Evolutionary conservation across 1,284 basidiomycete species (phyloP).

Genomic region (Veloporphyrellus conicus): DNA sequence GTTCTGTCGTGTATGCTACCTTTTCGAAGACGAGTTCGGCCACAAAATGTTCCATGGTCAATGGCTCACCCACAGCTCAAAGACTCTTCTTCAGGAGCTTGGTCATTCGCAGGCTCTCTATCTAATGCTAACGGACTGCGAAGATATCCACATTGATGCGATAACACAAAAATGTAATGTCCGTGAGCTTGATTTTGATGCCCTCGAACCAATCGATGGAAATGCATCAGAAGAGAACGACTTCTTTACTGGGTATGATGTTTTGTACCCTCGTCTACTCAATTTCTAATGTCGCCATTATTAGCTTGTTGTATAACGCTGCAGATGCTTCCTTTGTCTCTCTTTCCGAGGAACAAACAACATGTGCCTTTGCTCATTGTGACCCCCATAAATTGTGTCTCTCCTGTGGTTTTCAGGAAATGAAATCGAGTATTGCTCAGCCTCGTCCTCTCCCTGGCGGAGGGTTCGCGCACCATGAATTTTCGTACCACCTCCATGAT

Average conservation of each 20-base stretch:
- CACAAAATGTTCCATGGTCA: conserved; percentile 57
- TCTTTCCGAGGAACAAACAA: conserved; percentile 36
- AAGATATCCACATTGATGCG: conserved; percentile 45
- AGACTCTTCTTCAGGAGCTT: conserved; percentile 59
- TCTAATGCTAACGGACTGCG: conserved; percentile 49
- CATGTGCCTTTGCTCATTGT: conserved; percentile 32
- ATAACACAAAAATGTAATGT: conserved; percentile 57
- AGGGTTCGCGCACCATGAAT: conserved; percentile 37
- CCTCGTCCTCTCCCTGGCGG: conserved; percentile 25
- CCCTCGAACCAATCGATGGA: conserved; percentile 44
- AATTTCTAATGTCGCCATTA: conserved; percentile 1
- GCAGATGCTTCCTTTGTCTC: conserved; percentile 42
- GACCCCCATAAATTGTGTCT: conserved; percentile 41
- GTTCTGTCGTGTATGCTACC: conserved; percentile 61
- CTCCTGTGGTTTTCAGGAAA: conserved; percentile 40
- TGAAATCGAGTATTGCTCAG: conserved; percentile 25
- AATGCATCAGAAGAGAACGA: conserved; percentile 38
- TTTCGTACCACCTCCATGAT: conserved; percentile 52
- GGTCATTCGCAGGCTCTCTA: conserved; percentile 58
- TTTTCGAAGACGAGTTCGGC: conserved; percentile 43
- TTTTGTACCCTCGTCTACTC: background rate
- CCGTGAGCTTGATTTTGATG: conserved; percentile 37
- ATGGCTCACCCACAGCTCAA: conserved; percentile 63
- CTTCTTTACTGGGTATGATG: conserved; percentile 51
- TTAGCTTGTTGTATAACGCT: conserved; percentile 46